phyloP scores from a whole-genome alignment of 495 filamentous ascomycete species.

The Saxispiralis lemnorum region DNA sequence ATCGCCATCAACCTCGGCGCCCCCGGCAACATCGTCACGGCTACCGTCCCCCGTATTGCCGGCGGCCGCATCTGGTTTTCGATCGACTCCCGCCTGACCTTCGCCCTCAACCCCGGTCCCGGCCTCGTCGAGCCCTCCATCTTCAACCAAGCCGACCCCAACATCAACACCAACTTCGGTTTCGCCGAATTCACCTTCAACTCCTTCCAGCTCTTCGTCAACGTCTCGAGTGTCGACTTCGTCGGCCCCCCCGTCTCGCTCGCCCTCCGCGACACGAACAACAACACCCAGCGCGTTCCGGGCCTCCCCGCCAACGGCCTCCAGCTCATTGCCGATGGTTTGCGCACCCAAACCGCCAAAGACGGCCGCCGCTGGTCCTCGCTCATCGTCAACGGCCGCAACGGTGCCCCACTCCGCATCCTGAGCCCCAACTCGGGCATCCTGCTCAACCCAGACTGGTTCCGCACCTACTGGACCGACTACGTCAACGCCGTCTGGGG shows the following conservation, averaged over 20 bases:
- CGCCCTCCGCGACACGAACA: conserved; percentile 18
- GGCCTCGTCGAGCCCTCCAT: conserved; percentile 29
- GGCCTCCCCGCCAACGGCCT: conserved; percentile 25
- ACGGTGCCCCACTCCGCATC: conserved; percentile 24
- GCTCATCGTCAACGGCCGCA: conserved; percentile 19
- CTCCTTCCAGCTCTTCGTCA: conserved; percentile 25
- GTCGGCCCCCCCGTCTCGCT: conserved; percentile 29
- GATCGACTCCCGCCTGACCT: conserved; percentile 23
- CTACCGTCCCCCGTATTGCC: conserved; percentile 26
- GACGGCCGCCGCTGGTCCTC: conserved; percentile 28
- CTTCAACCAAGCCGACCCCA: conserved; percentile 29
- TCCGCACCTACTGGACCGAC: conserved; percentile 24
- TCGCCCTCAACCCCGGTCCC: conserved; percentile 21
- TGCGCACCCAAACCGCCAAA: conserved; percentile 20
- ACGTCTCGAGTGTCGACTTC: conserved; percentile 34
- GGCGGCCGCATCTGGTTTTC: conserved; percentile 30
- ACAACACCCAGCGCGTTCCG: conserved; percentile 21
- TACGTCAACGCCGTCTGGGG: conserved; percentile 30
- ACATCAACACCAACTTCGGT: conserved; percentile 28
- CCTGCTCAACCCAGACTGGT: conserved; percentile 20
- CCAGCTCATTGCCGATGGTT: conserved; percentile 24
- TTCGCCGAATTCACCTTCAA: conserved; percentile 31
- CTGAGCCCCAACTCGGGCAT: conserved; percentile 27
- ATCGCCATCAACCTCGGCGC: conserved; percentile 21
- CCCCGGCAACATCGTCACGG: conserved; percentile 22